Evolutionary conservation across 2,329 filamentous ascomycete genomes (phyloP).

Genomic region (Leptographium lundbergii): DNA sequence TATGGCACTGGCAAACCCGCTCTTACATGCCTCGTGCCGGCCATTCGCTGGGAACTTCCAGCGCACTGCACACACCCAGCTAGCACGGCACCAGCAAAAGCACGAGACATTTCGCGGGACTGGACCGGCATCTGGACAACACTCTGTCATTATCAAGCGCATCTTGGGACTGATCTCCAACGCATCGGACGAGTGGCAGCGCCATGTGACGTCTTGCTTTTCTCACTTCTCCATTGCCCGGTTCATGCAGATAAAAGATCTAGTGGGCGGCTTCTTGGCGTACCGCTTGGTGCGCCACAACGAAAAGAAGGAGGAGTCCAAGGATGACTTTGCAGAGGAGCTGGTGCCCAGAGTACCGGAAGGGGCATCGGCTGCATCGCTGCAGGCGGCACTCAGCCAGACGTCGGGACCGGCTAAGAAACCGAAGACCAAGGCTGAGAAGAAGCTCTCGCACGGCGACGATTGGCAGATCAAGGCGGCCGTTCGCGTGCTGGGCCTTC

Average conservation of each 20-base stretch:
- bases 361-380: conserved; percentile 52
- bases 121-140: conserved; percentile 45
- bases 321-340: conserved; percentile 48
- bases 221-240: conserved; percentile 53
- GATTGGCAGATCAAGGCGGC: conserved; percentile 86
- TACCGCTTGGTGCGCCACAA: conserved; percentile 64
- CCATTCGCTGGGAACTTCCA: conserved; percentile 27
- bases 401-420: conserved; percentile 32
- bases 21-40: conserved; percentile 41
- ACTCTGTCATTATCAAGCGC: conserved; percentile 76
- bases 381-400: conserved; percentile 63
- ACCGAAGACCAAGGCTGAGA: conserved; percentile 36
- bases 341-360: conserved; percentile 62
- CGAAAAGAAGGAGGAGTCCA: conserved; percentile 49
- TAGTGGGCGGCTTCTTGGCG: conserved; percentile 67
- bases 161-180: conserved; percentile 72
- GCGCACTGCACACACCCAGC: conserved; percentile 9
- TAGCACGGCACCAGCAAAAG: background rate
- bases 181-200: conserved; percentile 61
- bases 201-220: conserved; percentile 67
- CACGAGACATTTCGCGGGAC: conserved; percentile 17
- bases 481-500: conserved; percentile 63
- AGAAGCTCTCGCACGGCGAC: conserved; percentile 51
- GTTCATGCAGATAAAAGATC: conserved; percentile 62
- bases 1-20: conserved; percentile 66